Base-by-base conservation (phyloP, 352 stramenopile species). In the Detonula confervacea region DNA sequence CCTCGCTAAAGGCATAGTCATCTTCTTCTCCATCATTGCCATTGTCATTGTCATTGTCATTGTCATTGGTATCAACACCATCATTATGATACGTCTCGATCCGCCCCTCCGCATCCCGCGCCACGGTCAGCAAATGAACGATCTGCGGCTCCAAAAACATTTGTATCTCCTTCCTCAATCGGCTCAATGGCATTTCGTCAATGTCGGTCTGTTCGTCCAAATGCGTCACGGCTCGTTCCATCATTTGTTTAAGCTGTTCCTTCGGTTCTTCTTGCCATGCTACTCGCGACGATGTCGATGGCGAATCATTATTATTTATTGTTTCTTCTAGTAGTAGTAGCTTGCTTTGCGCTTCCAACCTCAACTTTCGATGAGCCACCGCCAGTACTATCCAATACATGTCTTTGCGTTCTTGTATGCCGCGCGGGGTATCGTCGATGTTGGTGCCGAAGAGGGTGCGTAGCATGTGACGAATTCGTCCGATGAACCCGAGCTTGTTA, bases 371-470 rank as follows among this genome's bases (percentile, higher is more conserved):
- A 49, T 77, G 62, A 52, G 61, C 46, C 39, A 84, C 30, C 11
- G 83, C 62, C 42, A 90, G 59, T 14, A 90, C 29, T 8, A 82
- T 33, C 51, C 73, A 78, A 33, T 77, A 86, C 7, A 72, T 67
- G 74, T 90, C 83, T 49, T 86, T 82, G n/a, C 76, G 74, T 76
- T 90, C 83, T 77, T 90, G 83, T 4, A 87, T 74, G 6, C 71
- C 63, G 29, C 76, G 66, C 22, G 83, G 80, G 35, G 56, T 78
- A 24, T 71, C 64, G 64, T 83, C 68, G 30, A n/a, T n/a, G n/a
- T 78, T 78, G 35, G 52, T 33, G 20, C 75, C 66, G 62, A 83
- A 77, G 37, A 78, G 44, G 25, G 49, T 72, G 9, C 54, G 51
- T 3, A 83, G 12, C 6, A 68, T 52, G 14, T 37, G 33, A 54